Percentiles rank a stretch among this genome's conserved stretches.
Evolutionary conservation across 2,329 filamentous ascomycete genomes (phyloP).

Genomic region (Chaetomiaceae sp.): DNA sequence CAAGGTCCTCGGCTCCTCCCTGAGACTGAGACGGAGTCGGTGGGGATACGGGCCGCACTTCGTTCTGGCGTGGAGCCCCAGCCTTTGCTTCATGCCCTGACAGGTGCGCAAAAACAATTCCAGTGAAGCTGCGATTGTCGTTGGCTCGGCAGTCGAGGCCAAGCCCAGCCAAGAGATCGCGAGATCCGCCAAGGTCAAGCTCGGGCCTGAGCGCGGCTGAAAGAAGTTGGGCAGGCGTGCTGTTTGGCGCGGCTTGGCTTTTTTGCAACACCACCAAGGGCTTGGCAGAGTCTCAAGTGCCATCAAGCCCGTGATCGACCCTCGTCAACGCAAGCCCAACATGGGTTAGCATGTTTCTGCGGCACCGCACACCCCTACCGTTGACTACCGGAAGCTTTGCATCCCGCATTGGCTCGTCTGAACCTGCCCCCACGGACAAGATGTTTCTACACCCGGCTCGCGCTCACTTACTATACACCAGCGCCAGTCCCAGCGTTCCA

Average conservation of each 20-base stretch:
- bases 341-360: constrained; percentile 1
- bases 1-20: neutral
- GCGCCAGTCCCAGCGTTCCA: no score
- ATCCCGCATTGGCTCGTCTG: constrained; percentile 2
- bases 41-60: neutral
- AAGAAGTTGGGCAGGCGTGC: constrained; percentile 4
- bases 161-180: constrained; percentile 8
- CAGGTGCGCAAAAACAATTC: neutral
- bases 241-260: constrained; percentile 16
- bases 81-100: constrained; percentile 3
- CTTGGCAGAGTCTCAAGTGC: constrained; percentile 35
- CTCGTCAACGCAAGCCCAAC: constrained; percentile 10
- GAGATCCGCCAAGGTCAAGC: neutral
- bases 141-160: constrained; percentile 12
- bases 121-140: neutral
- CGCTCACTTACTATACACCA: neutral
- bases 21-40: constrained; percentile 6
- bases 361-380: neutral
- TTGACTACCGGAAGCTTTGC: neutral
- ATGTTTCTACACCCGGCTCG: no score
- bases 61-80: neutral
- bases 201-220: constrained; percentile 11
- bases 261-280: constrained; percentile 13
- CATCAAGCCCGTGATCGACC: constrained; percentile 26
- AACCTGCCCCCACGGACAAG: neutral